These are phyloP conservation scores for Neopestalotiopsis clavispora DNA, from an alignment of 2,329 filamentous ascomycete genomes.

Conservation along the genomic window DNA sequence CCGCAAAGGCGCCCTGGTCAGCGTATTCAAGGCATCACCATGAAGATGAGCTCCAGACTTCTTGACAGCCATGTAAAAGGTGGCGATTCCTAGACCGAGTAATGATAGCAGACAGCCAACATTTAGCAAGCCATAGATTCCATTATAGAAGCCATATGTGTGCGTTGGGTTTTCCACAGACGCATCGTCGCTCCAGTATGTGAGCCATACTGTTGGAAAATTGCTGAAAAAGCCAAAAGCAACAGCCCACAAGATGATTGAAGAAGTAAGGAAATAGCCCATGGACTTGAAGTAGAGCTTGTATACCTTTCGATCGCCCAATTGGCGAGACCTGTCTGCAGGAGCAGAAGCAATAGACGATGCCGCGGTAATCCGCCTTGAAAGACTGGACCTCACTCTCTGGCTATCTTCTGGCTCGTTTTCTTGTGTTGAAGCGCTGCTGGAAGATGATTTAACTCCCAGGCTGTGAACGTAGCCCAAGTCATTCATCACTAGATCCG, in stretches of 20 bases:
- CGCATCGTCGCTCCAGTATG: constrained; percentile 28
- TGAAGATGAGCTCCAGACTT: constrained; percentile 18
- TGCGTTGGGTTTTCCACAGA: constrained; percentile 15
- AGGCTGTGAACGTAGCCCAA: constrained; percentile 30
- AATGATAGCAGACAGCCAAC: constrained; percentile 3
- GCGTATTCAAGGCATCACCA: background rate
- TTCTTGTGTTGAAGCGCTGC: constrained; percentile 13
- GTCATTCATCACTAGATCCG: constrained; percentile 35
- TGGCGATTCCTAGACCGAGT: background rate
- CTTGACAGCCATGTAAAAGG: background rate
- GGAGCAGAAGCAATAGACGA: constrained; percentile 2
- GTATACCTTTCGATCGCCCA: constrained; percentile 28
- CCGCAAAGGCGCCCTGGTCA: constrained; percentile 32
- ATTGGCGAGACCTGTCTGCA: constrained; percentile 21
- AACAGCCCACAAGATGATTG: constrained; percentile 16
- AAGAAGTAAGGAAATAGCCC: constrained; percentile 16
- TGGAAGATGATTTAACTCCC: constrained; percentile 23
- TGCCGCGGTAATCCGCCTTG: constrained; percentile 9
- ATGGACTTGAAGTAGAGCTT: constrained; percentile 31
- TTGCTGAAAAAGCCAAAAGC: constrained; percentile 27
- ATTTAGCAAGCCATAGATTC: constrained; percentile 29
- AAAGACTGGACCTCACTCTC: background rate
- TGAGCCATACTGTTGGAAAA: constrained; percentile 31
- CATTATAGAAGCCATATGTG: constrained; percentile 30
- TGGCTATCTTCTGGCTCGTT: background rate